A percentile compares a stretch with the other conserved stretches of the same genome.
phyloP scores from a whole-genome alignment of 495 filamentous ascomycete species.

The Hyphodiscus hymeniophilus region DNA sequence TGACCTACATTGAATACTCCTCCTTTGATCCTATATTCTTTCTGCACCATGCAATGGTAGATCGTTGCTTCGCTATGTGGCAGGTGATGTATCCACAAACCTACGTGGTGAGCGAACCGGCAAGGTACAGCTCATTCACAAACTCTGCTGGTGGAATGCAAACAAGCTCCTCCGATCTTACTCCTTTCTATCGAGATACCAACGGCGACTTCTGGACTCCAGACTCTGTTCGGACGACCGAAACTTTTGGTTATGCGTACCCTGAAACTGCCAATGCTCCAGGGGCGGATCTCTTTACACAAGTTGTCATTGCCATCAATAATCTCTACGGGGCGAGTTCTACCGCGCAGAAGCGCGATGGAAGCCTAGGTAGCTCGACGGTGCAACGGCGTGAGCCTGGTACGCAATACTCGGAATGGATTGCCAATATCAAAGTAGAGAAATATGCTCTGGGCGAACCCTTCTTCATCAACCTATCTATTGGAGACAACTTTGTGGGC shows the following conservation, averaged over 20 bases:
- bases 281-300: slow-evolving; percentile 21
- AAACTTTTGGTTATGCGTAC: slow-evolving; percentile 54
- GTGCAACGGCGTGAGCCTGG: not conserved
- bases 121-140: slow-evolving; percentile 43
- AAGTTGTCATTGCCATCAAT: slow-evolving; percentile 41
- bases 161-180: slow-evolving; percentile 31
- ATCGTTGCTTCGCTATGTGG: slow-evolving; percentile 66
- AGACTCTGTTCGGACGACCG: slow-evolving; percentile 20
- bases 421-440: slow-evolving; percentile 47
- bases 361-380: slow-evolving; percentile 2
- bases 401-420: slow-evolving; percentile 40
- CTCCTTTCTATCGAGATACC: slow-evolving; percentile 31
- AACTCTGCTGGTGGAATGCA: slow-evolving; percentile 32
- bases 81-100: slow-evolving; percentile 54
- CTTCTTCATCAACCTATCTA: slow-evolving; percentile 47
- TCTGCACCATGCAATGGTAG: slow-evolving; percentile 57
- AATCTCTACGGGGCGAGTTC: slow-evolving; percentile 38
- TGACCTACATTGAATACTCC: slow-evolving; percentile 56
- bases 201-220: slow-evolving; percentile 45
- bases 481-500: slow-evolving; percentile 41
- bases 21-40: slow-evolving; percentile 72
- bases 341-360: slow-evolving; percentile 14
- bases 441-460: slow-evolving; percentile 44
- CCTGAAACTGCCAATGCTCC: slow-evolving; percentile 33
- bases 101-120: slow-evolving; percentile 41